Base-by-base conservation (phyloP, 2,329 filamentous ascomycete species). In the Exophiala alcalophila region DNA sequence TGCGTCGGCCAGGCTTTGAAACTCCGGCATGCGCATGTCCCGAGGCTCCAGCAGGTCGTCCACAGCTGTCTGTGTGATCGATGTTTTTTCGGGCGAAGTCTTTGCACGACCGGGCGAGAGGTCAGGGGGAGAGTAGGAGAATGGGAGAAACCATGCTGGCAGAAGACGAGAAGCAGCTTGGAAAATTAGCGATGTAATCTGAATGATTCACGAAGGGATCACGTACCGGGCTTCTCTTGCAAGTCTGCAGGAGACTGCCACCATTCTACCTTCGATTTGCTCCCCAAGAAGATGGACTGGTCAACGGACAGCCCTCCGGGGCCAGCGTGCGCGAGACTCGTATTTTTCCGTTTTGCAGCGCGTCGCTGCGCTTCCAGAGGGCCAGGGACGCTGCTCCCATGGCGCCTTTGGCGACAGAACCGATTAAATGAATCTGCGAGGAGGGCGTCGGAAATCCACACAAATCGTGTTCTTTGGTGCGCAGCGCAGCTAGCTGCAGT, bases 341-440 rank as follows among this genome's bases (percentile, higher is more conserved):
- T 75, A 64, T 80, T 79, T 39, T 72, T 69, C 40, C 79, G 68
- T 60, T 71, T 79, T 2, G 75, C 66, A 31, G 73, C 65, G 38
- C 79, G 67, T 57, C 71, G 69, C 49, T 73, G 71, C 31, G 78
- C 77, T 62, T 83, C 79, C 64, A 82, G 65, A 57, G 79, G 79
- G 2, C 79, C 79, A 8, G 79, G 79, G 3, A 80, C 73, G 51
- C 71, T 70, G 65, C 78, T 80, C 53, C 75, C 77, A 71, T 78
- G 67, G 50, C 78, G 72, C 57, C 69, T 67, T 46, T 71, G 68
- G 27, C 62, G 58, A 44, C 63, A 62, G 47, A 67, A 69, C 30
- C 67, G 71, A 39, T 68, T 64, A 61, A 78, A 79, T 16, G 70
- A 68, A 48, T 62, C 59, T 4, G 65, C 55, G 11, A 72, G 61